Conservation (phyloP, 2,329 filamentous ascomycete species). For the Gremmenia infestans region DNA sequence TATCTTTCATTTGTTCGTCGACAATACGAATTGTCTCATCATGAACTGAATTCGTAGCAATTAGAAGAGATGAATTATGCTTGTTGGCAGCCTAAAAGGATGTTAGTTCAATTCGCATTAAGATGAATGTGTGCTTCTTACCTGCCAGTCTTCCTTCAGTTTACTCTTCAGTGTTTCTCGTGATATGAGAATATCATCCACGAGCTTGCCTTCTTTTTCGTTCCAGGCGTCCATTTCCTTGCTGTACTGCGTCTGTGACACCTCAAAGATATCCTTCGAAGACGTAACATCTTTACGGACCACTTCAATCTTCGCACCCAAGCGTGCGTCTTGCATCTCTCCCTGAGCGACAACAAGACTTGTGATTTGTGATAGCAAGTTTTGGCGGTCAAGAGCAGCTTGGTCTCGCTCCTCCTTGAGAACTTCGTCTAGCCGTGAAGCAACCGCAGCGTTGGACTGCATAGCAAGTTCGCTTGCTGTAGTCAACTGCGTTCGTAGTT, state of each 20-base stretch:
- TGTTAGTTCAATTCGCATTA: conserved; percentile 7
- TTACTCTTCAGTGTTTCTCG: conserved; percentile 74
- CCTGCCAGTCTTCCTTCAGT: conserved; percentile 81
- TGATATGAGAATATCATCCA: conserved; percentile 67
- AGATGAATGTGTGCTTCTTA: conserved; percentile 40
- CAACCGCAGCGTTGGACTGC: conserved; percentile 61
- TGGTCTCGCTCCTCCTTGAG: conserved; percentile 72
- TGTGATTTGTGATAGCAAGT: conserved; percentile 71
- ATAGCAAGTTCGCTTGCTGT: conserved; percentile 64
- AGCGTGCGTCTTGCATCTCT: conserved; percentile 65
- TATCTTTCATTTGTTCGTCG: conserved; percentile 79
- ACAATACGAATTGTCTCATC: conserved; percentile 87
- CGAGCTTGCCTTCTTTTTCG: conserved; percentile 59
- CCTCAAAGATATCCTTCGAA: conserved; percentile 60
- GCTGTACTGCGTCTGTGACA: conserved; percentile 60
- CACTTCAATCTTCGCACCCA: conserved; percentile 56
- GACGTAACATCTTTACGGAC: conserved; percentile 61
- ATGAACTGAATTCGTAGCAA: conserved; percentile 80
- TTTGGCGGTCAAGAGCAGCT: conserved; percentile 67
- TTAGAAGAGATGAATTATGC: conserved; percentile 77
- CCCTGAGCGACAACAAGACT: conserved; percentile 70
- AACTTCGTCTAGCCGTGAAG: conserved; percentile 61
- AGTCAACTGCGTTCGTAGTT: conserved; percentile 66
- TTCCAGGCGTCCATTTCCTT: conserved; percentile 72
- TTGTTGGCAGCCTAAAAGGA: conserved; percentile 59